Percentiles rank a stretch among this genome's conserved stretches.
These are phyloP conservation scores for Trichophyton benhamiae DNA, from an alignment of 2,329 filamentous ascomycete species.

Conservation along the genomic window DNA sequence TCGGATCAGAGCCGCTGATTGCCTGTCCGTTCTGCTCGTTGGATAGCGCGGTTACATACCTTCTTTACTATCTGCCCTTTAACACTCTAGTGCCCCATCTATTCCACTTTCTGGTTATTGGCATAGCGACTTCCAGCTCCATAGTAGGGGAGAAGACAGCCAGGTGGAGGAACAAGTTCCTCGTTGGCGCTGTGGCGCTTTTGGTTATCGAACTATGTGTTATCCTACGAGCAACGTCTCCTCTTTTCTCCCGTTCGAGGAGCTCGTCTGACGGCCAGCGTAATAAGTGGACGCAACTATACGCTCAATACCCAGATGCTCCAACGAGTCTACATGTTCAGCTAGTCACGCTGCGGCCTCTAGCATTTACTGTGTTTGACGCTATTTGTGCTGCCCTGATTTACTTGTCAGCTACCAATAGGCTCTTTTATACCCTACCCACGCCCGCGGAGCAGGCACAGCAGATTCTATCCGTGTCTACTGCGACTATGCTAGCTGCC, in stretches of 20 bases:
- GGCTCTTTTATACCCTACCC: slow-evolving; percentile 56
- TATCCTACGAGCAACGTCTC: slow-evolving; percentile 39
- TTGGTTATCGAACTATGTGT: slow-evolving; percentile 52
- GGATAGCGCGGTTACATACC: slow-evolving; percentile 58
- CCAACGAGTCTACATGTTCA: slow-evolving; percentile 24
- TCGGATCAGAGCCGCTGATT: slow-evolving; percentile 60
- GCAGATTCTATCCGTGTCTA: slow-evolving; percentile 23
- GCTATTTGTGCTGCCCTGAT: slow-evolving; percentile 50
- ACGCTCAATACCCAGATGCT: slow-evolving; percentile 44
- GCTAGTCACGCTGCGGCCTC: slow-evolving; percentile 48
- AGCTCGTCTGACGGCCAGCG: neutral
- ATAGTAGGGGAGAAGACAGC: slow-evolving; percentile 52
- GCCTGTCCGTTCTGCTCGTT: slow-evolving; percentile 70
- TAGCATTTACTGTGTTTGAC: slow-evolving; percentile 55
- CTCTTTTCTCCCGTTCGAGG: slow-evolving; percentile 21
- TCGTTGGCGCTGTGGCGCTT: slow-evolving; percentile 48
- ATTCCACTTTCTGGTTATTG: slow-evolving; percentile 59
- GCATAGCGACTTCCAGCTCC: slow-evolving; percentile 57
- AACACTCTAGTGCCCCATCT: slow-evolving; percentile 65
- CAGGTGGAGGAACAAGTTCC: slow-evolving; percentile 60
- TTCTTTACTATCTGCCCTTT: slow-evolving; percentile 64
- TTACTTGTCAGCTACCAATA: slow-evolving; percentile 67
- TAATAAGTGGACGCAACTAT: slow-evolving; percentile 33
- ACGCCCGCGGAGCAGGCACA: slow-evolving; percentile 39
- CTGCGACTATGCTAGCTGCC: slow-evolving; percentile 45